These are phyloP conservation scores for Austroboletus niveus DNA, from an alignment of 1,284 basidiomycete genomes.

Conservation along the genomic window DNA sequence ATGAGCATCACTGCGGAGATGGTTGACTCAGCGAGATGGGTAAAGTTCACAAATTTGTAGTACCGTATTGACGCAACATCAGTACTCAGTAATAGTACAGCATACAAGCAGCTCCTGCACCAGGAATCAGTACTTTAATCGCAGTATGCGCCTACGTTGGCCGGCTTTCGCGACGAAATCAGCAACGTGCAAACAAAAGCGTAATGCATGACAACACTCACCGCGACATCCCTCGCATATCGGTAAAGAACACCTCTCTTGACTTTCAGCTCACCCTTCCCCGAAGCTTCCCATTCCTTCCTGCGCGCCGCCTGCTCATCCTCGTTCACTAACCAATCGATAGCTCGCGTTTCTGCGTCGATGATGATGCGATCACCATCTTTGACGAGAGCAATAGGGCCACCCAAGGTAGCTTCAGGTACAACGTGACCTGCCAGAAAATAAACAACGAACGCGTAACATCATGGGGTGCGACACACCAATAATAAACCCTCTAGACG, in stretches of 20 bases:
- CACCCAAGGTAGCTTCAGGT: conserved; percentile 90
- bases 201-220: conserved; percentile 39
- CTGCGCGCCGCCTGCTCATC: conserved; percentile 73
- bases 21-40: too few relatives aligned
- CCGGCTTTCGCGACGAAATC: conserved; percentile 48
- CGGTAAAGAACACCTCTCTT: conserved; percentile 69
- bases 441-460: conserved; percentile 1
- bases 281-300: conserved; percentile 68
- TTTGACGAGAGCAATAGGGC: conserved; percentile 91
- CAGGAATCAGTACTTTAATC: conserved; percentile 41
- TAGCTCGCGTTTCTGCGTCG: conserved; percentile 75
- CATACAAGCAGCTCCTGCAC: background rate
- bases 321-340: conserved; percentile 82
- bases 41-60: too few relatives aligned
- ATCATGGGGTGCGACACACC: conserved; percentile 42
- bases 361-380: conserved; percentile 90
- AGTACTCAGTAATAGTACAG: conserved; percentile 8
- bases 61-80: background rate
- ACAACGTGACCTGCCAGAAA: conserved; percentile 72
- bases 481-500: conserved; percentile 60
- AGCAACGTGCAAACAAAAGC: conserved; percentile 2
- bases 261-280: conserved; percentile 65
- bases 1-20: background rate
- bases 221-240: conserved; percentile 79
- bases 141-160: conserved; percentile 75